Conservation (phyloP, 805 yeast genomes). For the Saitoella complicata region DNA sequence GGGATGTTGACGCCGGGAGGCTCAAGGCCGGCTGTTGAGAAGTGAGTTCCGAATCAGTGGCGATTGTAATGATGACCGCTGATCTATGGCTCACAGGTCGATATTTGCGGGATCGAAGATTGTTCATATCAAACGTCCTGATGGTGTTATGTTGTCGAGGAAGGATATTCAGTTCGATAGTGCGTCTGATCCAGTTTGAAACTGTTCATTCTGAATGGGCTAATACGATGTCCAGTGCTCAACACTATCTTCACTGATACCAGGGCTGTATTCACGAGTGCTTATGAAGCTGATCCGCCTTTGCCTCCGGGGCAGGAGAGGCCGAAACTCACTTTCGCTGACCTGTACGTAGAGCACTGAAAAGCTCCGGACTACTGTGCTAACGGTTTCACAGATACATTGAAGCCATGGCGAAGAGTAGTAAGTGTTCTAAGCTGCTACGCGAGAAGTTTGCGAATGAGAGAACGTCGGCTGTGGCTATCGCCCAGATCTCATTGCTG, state of each 20-base stretch:
- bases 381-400: constrained; percentile 76
- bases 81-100: too few relatives aligned
- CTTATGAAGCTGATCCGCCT: constrained; percentile 13
- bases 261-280: constrained; percentile 42
- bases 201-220: too few relatives aligned
- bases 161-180: constrained; percentile 70
- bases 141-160: constrained; percentile 86
- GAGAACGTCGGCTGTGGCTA: constrained; percentile 44
- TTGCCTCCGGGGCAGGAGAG: too few relatives aligned
- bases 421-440: constrained; percentile 67
- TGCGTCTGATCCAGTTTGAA: too few relatives aligned
- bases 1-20: too few relatives aligned
- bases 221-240: constrained; percentile 24
- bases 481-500: constrained; percentile 65
- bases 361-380: constrained; percentile 22
- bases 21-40: too few relatives aligned
- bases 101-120: constrained; percentile 16
- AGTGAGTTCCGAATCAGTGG: too few relatives aligned
- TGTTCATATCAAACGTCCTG: constrained; percentile 54
- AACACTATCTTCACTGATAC: constrained; percentile 46
- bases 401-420: constrained; percentile 63
- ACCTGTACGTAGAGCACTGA: too few relatives aligned
- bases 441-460: constrained; percentile 60
- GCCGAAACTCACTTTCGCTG: too few relatives aligned
- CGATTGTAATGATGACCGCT: too few relatives aligned